Conservation (phyloP, 2,329 filamentous ascomycete species). For the Microsporum ferrugineum region DNA sequence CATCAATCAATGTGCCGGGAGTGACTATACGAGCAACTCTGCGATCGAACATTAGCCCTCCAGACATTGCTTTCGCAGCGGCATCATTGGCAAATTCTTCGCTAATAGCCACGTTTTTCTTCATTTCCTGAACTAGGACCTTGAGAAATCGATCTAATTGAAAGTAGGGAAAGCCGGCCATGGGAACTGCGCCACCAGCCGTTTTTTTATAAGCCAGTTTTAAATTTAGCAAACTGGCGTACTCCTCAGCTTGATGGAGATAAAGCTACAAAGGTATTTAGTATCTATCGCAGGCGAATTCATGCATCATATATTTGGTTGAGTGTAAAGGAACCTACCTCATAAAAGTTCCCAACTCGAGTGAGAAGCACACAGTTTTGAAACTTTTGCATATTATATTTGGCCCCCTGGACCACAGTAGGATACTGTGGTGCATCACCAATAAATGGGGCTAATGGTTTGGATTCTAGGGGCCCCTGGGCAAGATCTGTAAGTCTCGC, state of each 20-base stretch:
- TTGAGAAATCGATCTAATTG: slow-evolving; percentile 91
- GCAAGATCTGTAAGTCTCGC: slow-evolving; percentile 41
- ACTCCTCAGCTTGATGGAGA: slow-evolving; percentile 87
- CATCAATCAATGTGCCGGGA: slow-evolving; percentile 89
- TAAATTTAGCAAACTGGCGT: slow-evolving; percentile 72
- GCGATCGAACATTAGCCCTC: slow-evolving; percentile 73
- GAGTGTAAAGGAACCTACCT: slow-evolving; percentile 36
- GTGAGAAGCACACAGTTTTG: slow-evolving; percentile 84
- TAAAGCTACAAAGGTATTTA: slow-evolving; percentile 50
- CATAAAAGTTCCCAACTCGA: slow-evolving; percentile 89
- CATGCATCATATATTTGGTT: not conserved
- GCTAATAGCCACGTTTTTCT: slow-evolving; percentile 82
- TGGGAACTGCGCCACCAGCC: slow-evolving; percentile 66
- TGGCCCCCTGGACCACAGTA: slow-evolving; percentile 76
- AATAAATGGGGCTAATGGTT: slow-evolving; percentile 32
- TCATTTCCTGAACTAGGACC: slow-evolving; percentile 78
- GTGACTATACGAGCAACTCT: slow-evolving; percentile 80
- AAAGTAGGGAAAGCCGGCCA: slow-evolving; percentile 91
- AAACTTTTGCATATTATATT: slow-evolving; percentile 82
- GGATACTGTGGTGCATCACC: slow-evolving; percentile 56
- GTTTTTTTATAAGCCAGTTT: slow-evolving; percentile 76
- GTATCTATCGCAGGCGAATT: slow-evolving; percentile 3
- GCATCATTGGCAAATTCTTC: slow-evolving; percentile 77
- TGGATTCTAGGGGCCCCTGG: slow-evolving; percentile 43
- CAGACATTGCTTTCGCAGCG: slow-evolving; percentile 58